phyloP scores from a whole-genome alignment of 2,329 filamentous ascomycete species.

The Alternaria brassicicola region DNA sequence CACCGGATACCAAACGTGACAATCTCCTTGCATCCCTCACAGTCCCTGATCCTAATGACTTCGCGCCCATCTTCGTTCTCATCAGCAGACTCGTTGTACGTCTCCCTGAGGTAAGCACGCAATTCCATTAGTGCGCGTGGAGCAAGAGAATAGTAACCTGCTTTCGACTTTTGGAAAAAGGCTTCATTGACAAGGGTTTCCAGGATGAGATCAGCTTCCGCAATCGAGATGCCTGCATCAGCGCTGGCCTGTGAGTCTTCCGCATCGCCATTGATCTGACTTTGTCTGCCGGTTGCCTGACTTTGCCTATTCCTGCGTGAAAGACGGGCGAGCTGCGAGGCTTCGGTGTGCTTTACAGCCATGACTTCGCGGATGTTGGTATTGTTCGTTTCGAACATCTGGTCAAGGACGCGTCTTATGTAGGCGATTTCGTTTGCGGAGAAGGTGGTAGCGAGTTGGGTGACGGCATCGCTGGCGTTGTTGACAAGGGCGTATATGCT shows the following conservation, averaged over 20 bases:
- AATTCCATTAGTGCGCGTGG: constrained; percentile 85
- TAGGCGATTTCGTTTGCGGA: constrained; percentile 85
- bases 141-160: constrained; percentile 76
- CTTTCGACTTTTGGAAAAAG: constrained; percentile 79
- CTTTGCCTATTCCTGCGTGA: constrained; percentile 37
- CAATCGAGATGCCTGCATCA: constrained; percentile 68
- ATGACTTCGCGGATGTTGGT: constrained; percentile 79
- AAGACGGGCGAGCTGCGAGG: constrained; percentile 68
- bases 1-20: constrained; percentile 67
- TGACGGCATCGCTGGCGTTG: constrained; percentile 80
- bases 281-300: constrained; percentile 35
- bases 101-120: constrained; percentile 80
- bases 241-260: constrained; percentile 46
- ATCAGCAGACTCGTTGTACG: constrained; percentile 77
- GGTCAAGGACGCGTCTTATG: constrained; percentile 84
- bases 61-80: constrained; percentile 58
- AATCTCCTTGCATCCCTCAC: constrained; percentile 86
- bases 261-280: constrained; percentile 44
- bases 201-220: constrained; percentile 77
- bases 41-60: constrained; percentile 76
- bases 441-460: constrained; percentile 84
- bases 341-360: constrained; percentile 80
- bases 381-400: constrained; percentile 91
- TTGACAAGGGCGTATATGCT: constrained; percentile 87
- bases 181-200: constrained; percentile 74